Conservation (phyloP, 257 asterid species). For the Plantago ovata region DNA sequence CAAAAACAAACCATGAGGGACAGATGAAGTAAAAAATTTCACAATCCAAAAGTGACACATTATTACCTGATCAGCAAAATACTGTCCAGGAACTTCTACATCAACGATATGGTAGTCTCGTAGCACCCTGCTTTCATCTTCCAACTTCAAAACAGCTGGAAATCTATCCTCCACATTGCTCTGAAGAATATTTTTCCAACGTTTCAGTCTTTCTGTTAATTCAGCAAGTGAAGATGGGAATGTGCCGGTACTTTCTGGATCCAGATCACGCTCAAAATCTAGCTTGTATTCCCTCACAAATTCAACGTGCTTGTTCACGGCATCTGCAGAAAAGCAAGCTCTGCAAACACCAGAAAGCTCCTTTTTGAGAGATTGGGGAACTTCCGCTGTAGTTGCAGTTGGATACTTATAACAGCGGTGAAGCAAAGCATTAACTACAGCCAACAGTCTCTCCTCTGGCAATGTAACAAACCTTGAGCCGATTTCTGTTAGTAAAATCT, state of each 20-base stretch:
- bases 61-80: slow-evolving; percentile 86
- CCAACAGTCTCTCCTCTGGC: slow-evolving; percentile 97
- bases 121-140: slow-evolving; percentile 97
- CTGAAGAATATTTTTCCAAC: slow-evolving; percentile 96
- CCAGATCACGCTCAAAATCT: slow-evolving; percentile 97
- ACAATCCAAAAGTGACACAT: not conserved
- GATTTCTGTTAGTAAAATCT: slow-evolving; percentile 92
- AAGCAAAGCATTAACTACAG: slow-evolving; percentile 97
- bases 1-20: too few relatives aligned
- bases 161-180: slow-evolving; percentile 96
- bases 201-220: slow-evolving; percentile 87
- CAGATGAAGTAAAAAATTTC: slow-evolving; percentile 2
- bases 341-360: slow-evolving; percentile 99
- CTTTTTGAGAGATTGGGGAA: slow-evolving; percentile 92
- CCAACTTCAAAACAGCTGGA: slow-evolving; percentile 94
- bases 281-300: slow-evolving; percentile 97
- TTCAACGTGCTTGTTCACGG: slow-evolving; percentile 97
- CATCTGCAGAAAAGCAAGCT: slow-evolving; percentile 99
- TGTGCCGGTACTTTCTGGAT: slow-evolving; percentile 89
- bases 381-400: slow-evolving; percentile 98
- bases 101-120: slow-evolving; percentile 95
- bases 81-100: slow-evolving; percentile 99
- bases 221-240: slow-evolving; percentile 95
- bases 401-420: slow-evolving; percentile 99
- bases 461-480: slow-evolving; percentile 94